A percentile compares a stretch with the other conserved stretches of the same genome.
Evolutionary conservation across 169 alveolate species (phyloP).

Genomic region (Cryptosporidium sp.): DNA sequence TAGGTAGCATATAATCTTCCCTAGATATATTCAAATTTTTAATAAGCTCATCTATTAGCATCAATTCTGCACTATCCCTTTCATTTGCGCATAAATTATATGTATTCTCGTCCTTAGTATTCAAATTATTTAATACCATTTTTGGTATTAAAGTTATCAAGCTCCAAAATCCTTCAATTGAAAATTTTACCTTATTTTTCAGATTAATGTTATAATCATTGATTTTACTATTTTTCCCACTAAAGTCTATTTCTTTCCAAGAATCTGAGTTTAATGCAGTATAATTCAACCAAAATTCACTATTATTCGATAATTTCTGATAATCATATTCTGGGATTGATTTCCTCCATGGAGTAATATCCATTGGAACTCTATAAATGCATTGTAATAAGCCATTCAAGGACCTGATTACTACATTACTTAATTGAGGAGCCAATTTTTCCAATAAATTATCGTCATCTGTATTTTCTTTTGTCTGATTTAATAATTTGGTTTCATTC

Average conservation of each 20-base stretch:
- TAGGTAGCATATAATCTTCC: slow-evolving; percentile 18
- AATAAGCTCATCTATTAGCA: slow-evolving; percentile 4
- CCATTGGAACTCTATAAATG: slow-evolving; percentile 38
- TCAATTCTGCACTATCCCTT: slow-evolving; percentile 14
- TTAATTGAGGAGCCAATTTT: not conserved
- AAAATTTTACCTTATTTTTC: not conserved
- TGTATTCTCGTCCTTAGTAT: slow-evolving; percentile 24
- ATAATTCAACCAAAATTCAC: slow-evolving; percentile 46
- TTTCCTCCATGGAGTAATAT: slow-evolving; percentile 30
- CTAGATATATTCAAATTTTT: slow-evolving; percentile 4
- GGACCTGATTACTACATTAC: slow-evolving; percentile 21
- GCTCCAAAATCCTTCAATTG: slow-evolving; percentile 72
- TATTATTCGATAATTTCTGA: not conserved
- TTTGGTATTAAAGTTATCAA: slow-evolving; percentile 35
- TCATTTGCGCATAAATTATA: slow-evolving; percentile 34
- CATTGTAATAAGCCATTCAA: slow-evolving; percentile 27
- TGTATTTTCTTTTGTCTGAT: not conserved
- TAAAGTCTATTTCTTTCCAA: slow-evolving; percentile 37
- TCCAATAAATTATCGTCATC: not conserved
- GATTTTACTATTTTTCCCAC: not conserved
- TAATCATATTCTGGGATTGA: not conserved
- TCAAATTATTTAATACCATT: not conserved
- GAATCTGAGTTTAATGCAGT: slow-evolving; percentile 25
- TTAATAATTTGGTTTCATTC: not conserved
- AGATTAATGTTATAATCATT: not conserved